Conservation (phyloP, 139 green algal genomes). For the Picochlorum sp. region DNA sequence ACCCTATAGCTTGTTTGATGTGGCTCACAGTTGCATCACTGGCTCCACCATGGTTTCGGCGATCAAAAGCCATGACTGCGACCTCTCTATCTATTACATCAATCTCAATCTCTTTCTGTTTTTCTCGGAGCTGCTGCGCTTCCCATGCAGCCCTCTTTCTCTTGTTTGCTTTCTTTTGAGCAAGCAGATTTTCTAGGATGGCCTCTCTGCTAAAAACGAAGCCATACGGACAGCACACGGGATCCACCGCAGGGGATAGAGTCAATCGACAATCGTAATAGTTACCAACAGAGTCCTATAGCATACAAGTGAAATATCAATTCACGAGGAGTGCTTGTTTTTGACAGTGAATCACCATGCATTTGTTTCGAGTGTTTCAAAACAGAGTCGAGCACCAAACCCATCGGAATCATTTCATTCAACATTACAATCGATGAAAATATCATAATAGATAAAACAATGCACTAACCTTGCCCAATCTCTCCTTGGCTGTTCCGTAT, state of each 20-base stretch:
- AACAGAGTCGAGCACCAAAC: not conserved
- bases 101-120: constrained; percentile 44
- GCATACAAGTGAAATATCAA: constrained; percentile 30
- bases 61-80: constrained; percentile 72
- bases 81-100: constrained; percentile 45
- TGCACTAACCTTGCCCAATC: constrained; percentile 71
- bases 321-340: not conserved
- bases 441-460: no score
- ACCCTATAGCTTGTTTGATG: constrained; percentile 22
- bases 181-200: constrained; percentile 74
- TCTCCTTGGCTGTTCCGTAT: constrained; percentile 74
- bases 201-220: constrained; percentile 74
- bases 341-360: no score
- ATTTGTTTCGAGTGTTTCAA: not conserved
- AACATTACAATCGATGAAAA: no score
- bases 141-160: constrained; percentile 64
- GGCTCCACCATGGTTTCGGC: constrained; percentile 70
- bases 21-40: constrained; percentile 22
- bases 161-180: constrained; percentile 82
- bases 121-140: constrained; percentile 23
- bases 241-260: constrained; percentile 67
- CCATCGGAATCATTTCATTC: no score
- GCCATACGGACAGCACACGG: constrained; percentile 66
- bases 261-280: constrained; percentile 83
- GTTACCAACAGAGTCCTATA: constrained; percentile 59